Conservation (phyloP, 495 filamentous ascomycete genomes). For the Penicillium lagena region DNA sequence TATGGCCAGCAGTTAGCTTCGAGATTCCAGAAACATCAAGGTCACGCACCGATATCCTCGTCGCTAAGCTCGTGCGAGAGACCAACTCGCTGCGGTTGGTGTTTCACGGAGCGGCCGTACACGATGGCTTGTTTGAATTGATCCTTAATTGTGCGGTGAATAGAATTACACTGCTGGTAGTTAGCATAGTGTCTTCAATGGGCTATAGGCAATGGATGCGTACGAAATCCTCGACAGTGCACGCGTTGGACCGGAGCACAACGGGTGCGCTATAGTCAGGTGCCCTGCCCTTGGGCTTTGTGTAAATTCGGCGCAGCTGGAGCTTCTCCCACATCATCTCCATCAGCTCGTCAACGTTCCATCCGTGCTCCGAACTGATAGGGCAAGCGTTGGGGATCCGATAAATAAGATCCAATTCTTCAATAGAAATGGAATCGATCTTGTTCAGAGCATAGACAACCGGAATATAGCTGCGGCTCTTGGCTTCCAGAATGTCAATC, state of each 20-base stretch:
- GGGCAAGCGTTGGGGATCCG: conserved; percentile 94
- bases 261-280: conserved; percentile 92
- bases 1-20: conserved; percentile 41
- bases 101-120: conserved; percentile 95
- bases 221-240: conserved; percentile 96
- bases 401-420: conserved; percentile 93
- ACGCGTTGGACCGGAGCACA: conserved; percentile 72
- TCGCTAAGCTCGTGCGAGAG: conserved; percentile 86
- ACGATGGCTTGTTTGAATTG: conserved; percentile 94
- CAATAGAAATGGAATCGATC: conserved; percentile 96
- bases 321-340: conserved; percentile 99
- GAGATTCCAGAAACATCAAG: not conserved
- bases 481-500: conserved; percentile 94
- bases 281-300: conserved; percentile 92
- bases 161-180: conserved; percentile 74
- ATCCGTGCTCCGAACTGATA: conserved; percentile 96
- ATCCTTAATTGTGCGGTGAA: conserved; percentile 93
- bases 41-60: conserved; percentile 87
- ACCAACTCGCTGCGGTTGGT: conserved; percentile 95
- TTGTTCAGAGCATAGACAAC: conserved; percentile 99
- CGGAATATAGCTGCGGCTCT: conserved; percentile 91
- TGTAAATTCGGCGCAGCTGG: conserved; percentile 86
- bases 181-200: conserved; percentile 16
- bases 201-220: conserved; percentile 20
- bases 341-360: conserved; percentile 96